phyloP scores from a whole-genome alignment of 805 yeast genomes.

The Lachancea sp. region DNA sequence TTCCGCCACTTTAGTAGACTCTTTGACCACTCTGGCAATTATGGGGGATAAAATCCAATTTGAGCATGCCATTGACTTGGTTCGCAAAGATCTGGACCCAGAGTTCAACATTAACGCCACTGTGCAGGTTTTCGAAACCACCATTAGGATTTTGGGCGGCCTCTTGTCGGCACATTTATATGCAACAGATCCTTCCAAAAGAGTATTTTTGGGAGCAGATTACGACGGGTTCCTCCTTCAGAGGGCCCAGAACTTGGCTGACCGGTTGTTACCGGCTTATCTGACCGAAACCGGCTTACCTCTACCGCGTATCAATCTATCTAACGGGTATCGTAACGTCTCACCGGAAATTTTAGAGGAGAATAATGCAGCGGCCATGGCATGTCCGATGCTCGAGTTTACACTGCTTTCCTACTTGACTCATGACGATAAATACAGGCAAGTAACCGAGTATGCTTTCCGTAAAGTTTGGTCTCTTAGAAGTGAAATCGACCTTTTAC shows the following conservation, averaged over 20 bases:
- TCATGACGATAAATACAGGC: conserved; percentile 64
- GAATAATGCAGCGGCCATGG: conserved; percentile 85
- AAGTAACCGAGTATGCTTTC: conserved; percentile 54
- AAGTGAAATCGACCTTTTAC: conserved; percentile 56
- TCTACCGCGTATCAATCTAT: conserved; percentile 68
- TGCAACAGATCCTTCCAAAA: conserved; percentile 43
- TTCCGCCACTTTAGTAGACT: conserved; percentile 71
- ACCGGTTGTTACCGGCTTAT: conserved; percentile 63
- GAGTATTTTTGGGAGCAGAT: conserved; percentile 34
- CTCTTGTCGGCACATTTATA: conserved; percentile 71
- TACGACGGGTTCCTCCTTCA: conserved; percentile 70
- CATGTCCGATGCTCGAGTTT: conserved; percentile 76
- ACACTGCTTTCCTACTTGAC: conserved; percentile 69
- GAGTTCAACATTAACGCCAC: conserved; percentile 59
- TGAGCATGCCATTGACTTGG: conserved; percentile 37
- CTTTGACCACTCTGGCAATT: conserved; percentile 71
- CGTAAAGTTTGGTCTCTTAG: conserved; percentile 65
- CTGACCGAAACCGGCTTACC: conserved; percentile 62
- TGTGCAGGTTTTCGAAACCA: conserved; percentile 83
- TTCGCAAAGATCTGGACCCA: conserved; percentile 31
- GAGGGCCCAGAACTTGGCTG: conserved; percentile 72
- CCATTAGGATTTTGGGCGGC: conserved; percentile 80
- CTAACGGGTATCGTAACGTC: conserved; percentile 42
- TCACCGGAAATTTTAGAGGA: conserved; percentile 46
- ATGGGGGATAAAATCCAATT: conserved; percentile 59